phyloP scores from a whole-genome alignment of 1,284 basidiomycete species.

The Mycosarcoma mackinlayi region DNA sequence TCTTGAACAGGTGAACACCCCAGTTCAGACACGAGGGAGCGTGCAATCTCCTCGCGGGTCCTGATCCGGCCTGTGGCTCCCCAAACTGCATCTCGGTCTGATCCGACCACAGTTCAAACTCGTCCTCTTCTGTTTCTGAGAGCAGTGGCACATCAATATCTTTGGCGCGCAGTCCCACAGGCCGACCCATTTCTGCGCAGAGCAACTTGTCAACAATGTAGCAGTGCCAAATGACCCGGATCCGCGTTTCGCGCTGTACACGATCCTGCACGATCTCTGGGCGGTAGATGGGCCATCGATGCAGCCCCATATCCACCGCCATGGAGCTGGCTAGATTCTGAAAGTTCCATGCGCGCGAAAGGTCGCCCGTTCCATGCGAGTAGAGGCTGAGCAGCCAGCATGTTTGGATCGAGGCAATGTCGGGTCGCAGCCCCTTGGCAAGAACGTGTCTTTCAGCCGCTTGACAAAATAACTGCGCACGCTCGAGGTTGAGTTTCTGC shows the following conservation, averaged over 20 bases:
- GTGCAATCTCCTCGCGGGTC: slow-evolving; percentile 25
- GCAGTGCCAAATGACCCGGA: slow-evolving; percentile 70
- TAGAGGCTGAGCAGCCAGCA: slow-evolving; percentile 69
- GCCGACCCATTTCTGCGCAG: slow-evolving; percentile 70
- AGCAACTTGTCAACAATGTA: slow-evolving; percentile 70
- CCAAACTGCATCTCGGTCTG: slow-evolving; percentile 47
- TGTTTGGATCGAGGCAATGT: slow-evolving; percentile 65
- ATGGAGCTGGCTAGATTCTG: slow-evolving; percentile 69
- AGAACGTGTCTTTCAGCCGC: slow-evolving; percentile 53
- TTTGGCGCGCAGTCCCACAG: slow-evolving; percentile 68
- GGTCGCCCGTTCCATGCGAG: slow-evolving; percentile 70
- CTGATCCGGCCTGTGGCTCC: not conserved
- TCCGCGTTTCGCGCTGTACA: slow-evolving; percentile 66
- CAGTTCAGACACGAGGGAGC: slow-evolving; percentile 58
- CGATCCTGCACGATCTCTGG: slow-evolving; percentile 52
- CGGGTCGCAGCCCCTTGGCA: slow-evolving; percentile 49
- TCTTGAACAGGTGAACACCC: slow-evolving; percentile 58
- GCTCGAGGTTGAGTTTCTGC: slow-evolving; percentile 37
- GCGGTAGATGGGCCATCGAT: slow-evolving; percentile 62
- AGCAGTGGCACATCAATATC: slow-evolving; percentile 69
- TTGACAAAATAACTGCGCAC: slow-evolving; percentile 40
- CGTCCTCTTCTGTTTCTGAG: slow-evolving; percentile 69
- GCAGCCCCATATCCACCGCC: slow-evolving; percentile 70
- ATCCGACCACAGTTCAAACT: slow-evolving; percentile 69
- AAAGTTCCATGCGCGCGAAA: slow-evolving; percentile 69